Conservation (phyloP, 2,329 filamentous ascomycete species). For the Phyllosticta citriasiana region DNA sequence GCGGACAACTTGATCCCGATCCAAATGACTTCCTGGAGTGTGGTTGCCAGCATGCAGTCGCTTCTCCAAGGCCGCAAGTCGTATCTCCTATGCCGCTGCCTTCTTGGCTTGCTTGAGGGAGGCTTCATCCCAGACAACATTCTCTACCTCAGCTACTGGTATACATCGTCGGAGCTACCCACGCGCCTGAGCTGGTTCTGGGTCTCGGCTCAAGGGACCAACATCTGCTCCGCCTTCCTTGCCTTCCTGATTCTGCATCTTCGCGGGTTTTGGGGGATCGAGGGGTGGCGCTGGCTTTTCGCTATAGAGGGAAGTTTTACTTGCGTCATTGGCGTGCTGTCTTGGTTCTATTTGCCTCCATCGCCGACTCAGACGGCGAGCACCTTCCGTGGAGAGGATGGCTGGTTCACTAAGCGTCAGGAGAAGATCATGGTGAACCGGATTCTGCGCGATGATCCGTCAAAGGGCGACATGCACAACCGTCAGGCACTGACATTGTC, state of each 20-base stretch:
- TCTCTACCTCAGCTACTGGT: slow-evolving; percentile 65
- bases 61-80: slow-evolving; percentile 45
- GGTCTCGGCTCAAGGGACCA: slow-evolving; percentile 51
- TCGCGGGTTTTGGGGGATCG: slow-evolving; percentile 39
- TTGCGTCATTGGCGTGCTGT: slow-evolving; percentile 25
- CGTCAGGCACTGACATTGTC: slow-evolving; percentile 40
- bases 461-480: slow-evolving; percentile 48
- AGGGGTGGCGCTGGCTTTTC: slow-evolving; percentile 49
- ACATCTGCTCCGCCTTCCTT: slow-evolving; percentile 47
- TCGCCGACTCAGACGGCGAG: slow-evolving; percentile 53
- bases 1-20: slow-evolving; percentile 37
- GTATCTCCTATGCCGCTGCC: slow-evolving; percentile 34
- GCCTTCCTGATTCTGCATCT: slow-evolving; percentile 46
- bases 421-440: slow-evolving; percentile 60
- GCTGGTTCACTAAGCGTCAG: slow-evolving; percentile 57
- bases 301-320: slow-evolving; percentile 31
- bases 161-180: slow-evolving; percentile 60
- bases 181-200: slow-evolving; percentile 60
- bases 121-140: slow-evolving; percentile 55
- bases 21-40: slow-evolving; percentile 37
- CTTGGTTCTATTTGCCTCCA: slow-evolving; percentile 31
- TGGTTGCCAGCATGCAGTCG: slow-evolving; percentile 56
- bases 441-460: slow-evolving; percentile 45
- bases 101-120: slow-evolving; percentile 36
- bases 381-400: slow-evolving; percentile 46